Evolutionary conservation across 345 rosid genomes (phyloP), one percentile per base, ranked within the genome.

Genomic region (Ceriops zippeliana): DNA sequence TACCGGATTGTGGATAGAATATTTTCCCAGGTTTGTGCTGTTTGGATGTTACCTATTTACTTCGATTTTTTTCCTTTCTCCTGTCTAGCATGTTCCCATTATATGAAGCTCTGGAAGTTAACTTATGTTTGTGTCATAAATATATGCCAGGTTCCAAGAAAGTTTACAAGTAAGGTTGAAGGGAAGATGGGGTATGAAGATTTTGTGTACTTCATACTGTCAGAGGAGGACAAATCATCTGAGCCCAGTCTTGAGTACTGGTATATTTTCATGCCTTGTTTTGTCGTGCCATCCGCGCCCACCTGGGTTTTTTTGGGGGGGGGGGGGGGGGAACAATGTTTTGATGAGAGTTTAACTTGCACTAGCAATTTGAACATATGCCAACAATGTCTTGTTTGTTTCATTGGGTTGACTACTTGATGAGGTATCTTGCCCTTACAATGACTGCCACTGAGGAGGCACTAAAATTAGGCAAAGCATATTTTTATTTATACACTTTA

Each of bases 171-270:
- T 78, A 87, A 81, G 78, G 80, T 81, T 61, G 92, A 87, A 78
- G 98, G 92, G 69, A 93, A 93, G 75, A 93, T 93, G 96, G 89
- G 97, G 46, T 93, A 93, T 81, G 97, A 93, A 82, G 98, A 93
- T 78, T 93, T 93, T 72, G 98, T 90, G 53, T 87, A 89, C 84
- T 93, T 93, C 77, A 93, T 93, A 75, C 83, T 90, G 59, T 86
- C 98, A 1, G 98, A 93, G 84, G 98, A 93, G 83, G 98, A 93
- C 73, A 93, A 93, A 81, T 87, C 97, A 76, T 89, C 98, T 20
- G 90, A 83, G 75, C 96, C 93, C 68, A 90, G 98, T 81, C 98
- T 93, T 62, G 98, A 93, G 79, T 93, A 89, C 79, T 93, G 98
- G 98, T 90, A 79, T 46, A 17, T 53, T 59, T 65, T 16, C 15